phyloP scores from a whole-genome alignment of 75 land plant genomes.

The Chamaecyparis obtusa region DNA sequence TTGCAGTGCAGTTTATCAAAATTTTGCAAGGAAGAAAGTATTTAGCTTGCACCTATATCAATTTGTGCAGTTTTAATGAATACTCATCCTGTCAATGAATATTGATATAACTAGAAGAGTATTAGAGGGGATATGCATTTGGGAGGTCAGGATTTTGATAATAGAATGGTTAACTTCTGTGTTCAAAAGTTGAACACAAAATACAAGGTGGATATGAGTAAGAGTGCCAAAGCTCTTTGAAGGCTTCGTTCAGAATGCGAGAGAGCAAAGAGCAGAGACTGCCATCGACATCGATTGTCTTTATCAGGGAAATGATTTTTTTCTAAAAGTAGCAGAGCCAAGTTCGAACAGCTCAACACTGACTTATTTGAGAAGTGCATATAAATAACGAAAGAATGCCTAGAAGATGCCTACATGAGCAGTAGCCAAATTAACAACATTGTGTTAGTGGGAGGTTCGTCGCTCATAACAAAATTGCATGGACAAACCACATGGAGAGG shows the following conservation, averaged over 20 bases:
- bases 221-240: conserved; percentile 23
- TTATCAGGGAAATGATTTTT: neutral
- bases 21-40: no score
- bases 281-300: no score
- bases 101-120: no score
- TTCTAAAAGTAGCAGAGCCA: conserved; percentile 25
- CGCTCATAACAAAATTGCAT: conserved; percentile 22
- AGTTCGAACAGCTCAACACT: conserved; percentile 30
- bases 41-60: no score
- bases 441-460: conserved; percentile 48
- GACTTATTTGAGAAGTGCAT: conserved; percentile 35
- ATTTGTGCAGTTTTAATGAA: no score
- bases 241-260: conserved; percentile 8
- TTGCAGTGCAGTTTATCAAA: no score
- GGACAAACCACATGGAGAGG: no score
- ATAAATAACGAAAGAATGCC: conserved; percentile 21
- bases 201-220: conserved; percentile 22
- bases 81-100: no score
- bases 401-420: conserved; percentile 25
- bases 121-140: conserved; percentile 17
- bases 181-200: conserved; percentile 31
- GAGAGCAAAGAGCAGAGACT: no score
- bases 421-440: conserved; percentile 27
- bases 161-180: conserved; percentile 26
- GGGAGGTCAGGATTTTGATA: conserved; percentile 45